Evolutionary conservation across 75 land plant genomes (phyloP), one percentile per base, ranked within the genome.

Genomic region (Adiantum capillusveneris): DNA sequence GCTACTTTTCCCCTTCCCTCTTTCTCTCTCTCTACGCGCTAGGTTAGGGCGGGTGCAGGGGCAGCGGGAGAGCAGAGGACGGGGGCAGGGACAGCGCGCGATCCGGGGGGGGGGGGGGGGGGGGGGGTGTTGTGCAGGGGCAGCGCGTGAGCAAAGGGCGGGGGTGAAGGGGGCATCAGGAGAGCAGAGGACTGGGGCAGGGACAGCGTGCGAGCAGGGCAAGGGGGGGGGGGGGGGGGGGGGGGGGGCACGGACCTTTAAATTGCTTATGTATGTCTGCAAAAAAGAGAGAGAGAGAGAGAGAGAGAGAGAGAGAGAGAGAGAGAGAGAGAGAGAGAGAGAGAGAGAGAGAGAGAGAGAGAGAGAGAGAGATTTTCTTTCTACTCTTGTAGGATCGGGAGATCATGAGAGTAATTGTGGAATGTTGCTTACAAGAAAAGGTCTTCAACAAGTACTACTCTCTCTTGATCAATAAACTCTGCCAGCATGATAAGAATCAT

Each of bases 351-450:
- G 25, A 26, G 24, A 54, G 17, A n/a, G 17, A 14, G 24, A 29
- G 25, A 46, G 50, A 46, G 22, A 21, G 50, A 25, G 19, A 30
- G 25, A 37, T 16, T 11, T 31, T 22, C 6, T 7, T 30, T 16
- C 5, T 13, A 25, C 28, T 27, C 37, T 25, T 2, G 28, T 75
- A 94, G 98, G 98, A 94, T 65, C 71, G 98, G 60, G 98, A 94
- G 56, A 80, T 94, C 53, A 76, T 89, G 75, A 67, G 98, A 30
- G 98, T 94, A 26, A 82, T 90, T 26, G 78, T 94, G 25, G 84
- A 84, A 6, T 94, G 98, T 66, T 94, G 98, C 69, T 72, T 90
- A 62, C 90, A 90, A 63, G 98, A 94, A 63, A 79, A 79, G 65
- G 65, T 75, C 0, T 94, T 79, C 50, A 94, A 94, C 59, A 90